A percentile compares a stretch with the other conserved stretches of the same genome.
Conservation (phyloP, 306 rosid species). For the Dryas alaskensis region DNA sequence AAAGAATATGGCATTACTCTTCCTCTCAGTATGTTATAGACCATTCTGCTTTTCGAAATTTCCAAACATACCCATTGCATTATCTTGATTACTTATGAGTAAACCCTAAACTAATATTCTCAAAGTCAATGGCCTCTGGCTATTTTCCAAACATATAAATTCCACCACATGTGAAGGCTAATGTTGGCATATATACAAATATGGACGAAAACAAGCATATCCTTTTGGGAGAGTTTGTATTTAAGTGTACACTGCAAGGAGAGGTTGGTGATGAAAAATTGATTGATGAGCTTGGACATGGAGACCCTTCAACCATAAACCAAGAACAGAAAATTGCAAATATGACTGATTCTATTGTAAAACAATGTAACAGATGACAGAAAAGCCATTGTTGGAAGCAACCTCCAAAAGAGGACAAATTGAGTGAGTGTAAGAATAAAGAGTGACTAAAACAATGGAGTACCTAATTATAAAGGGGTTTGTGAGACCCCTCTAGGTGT, state of each 20-base stretch:
- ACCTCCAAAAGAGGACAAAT: constrained; percentile 1
- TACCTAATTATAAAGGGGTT: neutral
- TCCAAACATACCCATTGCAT: neutral
- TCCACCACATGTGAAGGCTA: neutral
- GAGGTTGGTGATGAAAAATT: neutral
- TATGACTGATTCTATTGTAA: neutral
- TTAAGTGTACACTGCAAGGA: too few relatives aligned
- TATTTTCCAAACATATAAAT: neutral
- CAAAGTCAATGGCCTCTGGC: neutral
- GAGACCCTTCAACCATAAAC: neutral
- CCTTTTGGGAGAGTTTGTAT: too few relatives aligned
- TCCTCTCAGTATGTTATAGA: neutral
- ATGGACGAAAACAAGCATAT: too few relatives aligned
- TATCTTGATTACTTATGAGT: neutral
- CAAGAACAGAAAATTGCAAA: neutral
- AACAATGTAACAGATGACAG: constrained; percentile 7
- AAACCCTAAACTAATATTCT: neutral
- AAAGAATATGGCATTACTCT: neutral
- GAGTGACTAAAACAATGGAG: neutral
- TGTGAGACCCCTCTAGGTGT: neutral
- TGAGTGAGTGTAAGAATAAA: neutral
- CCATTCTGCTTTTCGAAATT: neutral
- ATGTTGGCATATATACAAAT: too few relatives aligned
- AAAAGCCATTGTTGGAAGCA: constrained; percentile 7
- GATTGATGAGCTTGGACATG: neutral